These are phyloP conservation scores for Candida sonorensis DNA, from an alignment of 805 yeast genomes.

Conservation along the genomic window DNA sequence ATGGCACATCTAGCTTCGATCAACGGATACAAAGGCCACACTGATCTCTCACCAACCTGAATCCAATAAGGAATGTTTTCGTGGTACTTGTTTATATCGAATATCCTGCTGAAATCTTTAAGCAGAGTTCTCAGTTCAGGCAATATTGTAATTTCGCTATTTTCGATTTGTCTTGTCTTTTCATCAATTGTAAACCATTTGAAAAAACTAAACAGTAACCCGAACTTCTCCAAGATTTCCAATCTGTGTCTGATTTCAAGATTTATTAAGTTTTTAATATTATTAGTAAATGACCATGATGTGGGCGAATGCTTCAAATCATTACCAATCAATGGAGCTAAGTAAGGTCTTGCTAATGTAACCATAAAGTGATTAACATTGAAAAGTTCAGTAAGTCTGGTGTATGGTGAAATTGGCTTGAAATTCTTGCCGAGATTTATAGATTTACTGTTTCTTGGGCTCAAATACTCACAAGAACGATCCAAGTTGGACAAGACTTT, in stretches of 20 bases:
- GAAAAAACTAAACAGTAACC: slow-evolving; percentile 61
- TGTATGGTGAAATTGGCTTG: slow-evolving; percentile 58
- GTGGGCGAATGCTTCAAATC: slow-evolving; percentile 64
- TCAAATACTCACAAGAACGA: slow-evolving; percentile 33
- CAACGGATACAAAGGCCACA: slow-evolving; percentile 86
- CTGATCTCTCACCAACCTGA: slow-evolving; percentile 81
- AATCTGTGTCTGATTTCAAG: slow-evolving; percentile 83
- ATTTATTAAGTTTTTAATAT: slow-evolving; percentile 47
- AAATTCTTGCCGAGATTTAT: slow-evolving; percentile 12
- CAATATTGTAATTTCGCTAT: slow-evolving; percentile 81
- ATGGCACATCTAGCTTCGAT: slow-evolving; percentile 84
- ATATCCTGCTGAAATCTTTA: slow-evolving; percentile 63
- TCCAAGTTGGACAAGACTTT: slow-evolving; percentile 29
- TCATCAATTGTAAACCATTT: slow-evolving; percentile 84
- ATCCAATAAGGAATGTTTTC: slow-evolving; percentile 87
- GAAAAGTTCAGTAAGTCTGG: slow-evolving; percentile 83
- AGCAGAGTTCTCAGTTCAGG: slow-evolving; percentile 74
- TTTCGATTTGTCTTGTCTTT: slow-evolving; percentile 67
- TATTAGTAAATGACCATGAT: slow-evolving; percentile 27
- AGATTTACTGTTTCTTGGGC: slow-evolving; percentile 35
- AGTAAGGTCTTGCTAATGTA: slow-evolving; percentile 86
- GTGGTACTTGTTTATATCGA: slow-evolving; percentile 64
- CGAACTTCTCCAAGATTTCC: slow-evolving; percentile 70
- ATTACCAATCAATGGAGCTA: slow-evolving; percentile 82
- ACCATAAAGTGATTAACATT: slow-evolving; percentile 92